phyloP scores from a whole-genome alignment of 257 asterid species.

The Avicennia marina region DNA sequence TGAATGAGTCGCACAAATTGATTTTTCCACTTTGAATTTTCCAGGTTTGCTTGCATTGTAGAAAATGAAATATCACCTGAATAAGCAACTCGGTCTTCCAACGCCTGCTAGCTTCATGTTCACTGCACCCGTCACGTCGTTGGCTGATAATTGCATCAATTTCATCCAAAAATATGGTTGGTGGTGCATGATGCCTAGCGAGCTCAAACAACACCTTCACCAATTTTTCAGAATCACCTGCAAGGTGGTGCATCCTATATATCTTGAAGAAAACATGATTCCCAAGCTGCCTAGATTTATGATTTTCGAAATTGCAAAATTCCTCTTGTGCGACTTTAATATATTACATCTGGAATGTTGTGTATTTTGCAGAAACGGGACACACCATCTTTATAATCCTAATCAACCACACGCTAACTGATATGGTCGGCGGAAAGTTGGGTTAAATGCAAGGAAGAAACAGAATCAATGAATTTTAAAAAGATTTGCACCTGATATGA shows the following conservation, averaged over 20 bases:
- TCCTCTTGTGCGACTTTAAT: not conserved
- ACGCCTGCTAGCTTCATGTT: slow-evolving; percentile 99
- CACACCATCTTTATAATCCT: not conserved
- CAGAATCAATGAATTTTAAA: too few species aligned
- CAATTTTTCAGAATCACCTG: slow-evolving; percentile 98
- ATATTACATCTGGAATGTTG: slow-evolving; percentile 7
- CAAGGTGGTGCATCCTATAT: slow-evolving; percentile 14
- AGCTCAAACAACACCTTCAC: slow-evolving; percentile 94
- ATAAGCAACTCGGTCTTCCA: slow-evolving; percentile 92
- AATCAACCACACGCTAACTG: slow-evolving; percentile 2
- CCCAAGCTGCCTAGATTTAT: not conserved
- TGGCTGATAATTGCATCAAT: slow-evolving; percentile 97
- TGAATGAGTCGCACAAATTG: too few species aligned
- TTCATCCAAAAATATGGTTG: slow-evolving; percentile 96
- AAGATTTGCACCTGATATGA: too few species aligned
- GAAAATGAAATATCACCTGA: slow-evolving; percentile 64
- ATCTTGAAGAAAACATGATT: slow-evolving; percentile 11
- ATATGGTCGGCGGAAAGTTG: not conserved
- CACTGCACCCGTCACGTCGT: slow-evolving; percentile 97
- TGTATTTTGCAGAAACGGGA: not conserved
- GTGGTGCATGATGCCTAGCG: slow-evolving; percentile 97
- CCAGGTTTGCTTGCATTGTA: slow-evolving; percentile 13
- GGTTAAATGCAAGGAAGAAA: slow-evolving; percentile 10
- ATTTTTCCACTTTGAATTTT: too few species aligned
- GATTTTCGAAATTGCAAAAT: not conserved